A percentile compares a stretch with the other conserved stretches of the same genome.
phyloP scores from a whole-genome alignment of 345 rosid genomes.

The Rubroshorea leprosula region DNA sequence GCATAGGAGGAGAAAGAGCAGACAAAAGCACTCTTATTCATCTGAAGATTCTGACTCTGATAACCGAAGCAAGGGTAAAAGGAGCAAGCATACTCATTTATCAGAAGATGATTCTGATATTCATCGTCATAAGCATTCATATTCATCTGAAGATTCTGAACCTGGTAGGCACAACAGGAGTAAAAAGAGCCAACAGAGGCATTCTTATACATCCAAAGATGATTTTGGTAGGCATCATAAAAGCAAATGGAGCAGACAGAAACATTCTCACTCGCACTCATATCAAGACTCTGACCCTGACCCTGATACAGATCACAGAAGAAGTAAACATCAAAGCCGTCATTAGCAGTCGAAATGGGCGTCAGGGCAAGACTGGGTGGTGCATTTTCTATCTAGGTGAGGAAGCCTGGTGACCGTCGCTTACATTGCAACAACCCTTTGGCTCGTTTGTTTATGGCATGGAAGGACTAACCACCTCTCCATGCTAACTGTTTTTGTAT shows the following conservation, averaged over 20 bases:
- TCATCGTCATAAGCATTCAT: slow-evolving; percentile 16
- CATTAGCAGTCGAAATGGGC: background rate
- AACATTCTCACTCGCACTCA: slow-evolving; percentile 10
- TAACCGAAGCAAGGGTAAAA: slow-evolving; percentile 13
- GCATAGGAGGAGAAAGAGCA: slow-evolving; percentile 1
- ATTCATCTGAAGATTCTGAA: slow-evolving; percentile 32
- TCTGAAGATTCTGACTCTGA: slow-evolving; percentile 15
- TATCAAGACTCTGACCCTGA: slow-evolving; percentile 18
- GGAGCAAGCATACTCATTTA: slow-evolving; percentile 15
- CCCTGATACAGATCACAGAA: slow-evolving; percentile 11
- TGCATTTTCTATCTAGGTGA: too few relatives aligned
- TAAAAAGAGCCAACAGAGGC: slow-evolving; percentile 27
- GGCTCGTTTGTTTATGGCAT: too few relatives aligned
- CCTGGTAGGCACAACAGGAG: slow-evolving; percentile 24
- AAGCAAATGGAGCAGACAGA: slow-evolving; percentile 16
- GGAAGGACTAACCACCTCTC: too few relatives aligned
- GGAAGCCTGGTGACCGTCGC: background rate
- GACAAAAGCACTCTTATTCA: slow-evolving; percentile 12
- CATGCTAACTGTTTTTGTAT: background rate
- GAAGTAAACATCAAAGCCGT: slow-evolving; percentile 6
- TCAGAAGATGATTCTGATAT: slow-evolving; percentile 20
- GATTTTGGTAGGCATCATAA: slow-evolving; percentile 14
- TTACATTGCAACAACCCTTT: too few relatives aligned
- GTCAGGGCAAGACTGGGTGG: too few relatives aligned
- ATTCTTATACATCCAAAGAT: slow-evolving; percentile 15